Evolutionary conservation across 768 basidiomycete genomes (phyloP).

Genomic region (Aureoboletus auriporus): DNA sequence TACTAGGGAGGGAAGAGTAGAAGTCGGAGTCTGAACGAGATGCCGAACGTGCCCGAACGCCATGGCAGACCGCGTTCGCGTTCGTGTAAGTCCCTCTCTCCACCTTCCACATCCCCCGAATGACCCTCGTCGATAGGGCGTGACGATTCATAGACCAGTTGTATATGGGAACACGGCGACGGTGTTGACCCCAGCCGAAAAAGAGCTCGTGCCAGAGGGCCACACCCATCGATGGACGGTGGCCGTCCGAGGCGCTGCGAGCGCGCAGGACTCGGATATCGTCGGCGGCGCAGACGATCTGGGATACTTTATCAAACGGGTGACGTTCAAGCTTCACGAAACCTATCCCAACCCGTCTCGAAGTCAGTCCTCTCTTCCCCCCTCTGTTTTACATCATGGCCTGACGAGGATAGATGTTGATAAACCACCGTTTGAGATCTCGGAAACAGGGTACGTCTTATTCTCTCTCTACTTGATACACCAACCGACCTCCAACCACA

Average conservation of each 20-base stretch:
- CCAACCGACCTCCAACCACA: neutral
- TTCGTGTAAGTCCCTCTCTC: conserved; percentile 52
- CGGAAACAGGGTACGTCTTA: conserved; percentile 80
- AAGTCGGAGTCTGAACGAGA: conserved; percentile 31
- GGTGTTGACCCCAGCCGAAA: conserved; percentile 71
- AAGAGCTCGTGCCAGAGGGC: conserved; percentile 53
- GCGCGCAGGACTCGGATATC: conserved; percentile 63
- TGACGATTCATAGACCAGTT: conserved; percentile 84
- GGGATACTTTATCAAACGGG: conserved; percentile 89
- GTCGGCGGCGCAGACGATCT: conserved; percentile 92
- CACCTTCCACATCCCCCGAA: neutral
- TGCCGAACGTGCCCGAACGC: conserved; percentile 37
- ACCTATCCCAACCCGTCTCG: conserved; percentile 89
- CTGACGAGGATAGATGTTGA: conserved; percentile 62
- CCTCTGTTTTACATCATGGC: neutral
- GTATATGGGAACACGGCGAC: conserved; percentile 94
- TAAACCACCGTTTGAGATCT: conserved; percentile 89
- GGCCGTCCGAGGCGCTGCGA: conserved; percentile 85
- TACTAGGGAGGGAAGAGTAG: neutral
- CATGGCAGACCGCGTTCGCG: conserved; percentile 70
- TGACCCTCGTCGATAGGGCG: conserved; percentile 48
- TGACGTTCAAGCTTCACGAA: conserved; percentile 96
- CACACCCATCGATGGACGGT: conserved; percentile 98
- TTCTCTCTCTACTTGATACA: neutral
- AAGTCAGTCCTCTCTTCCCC: conserved; percentile 48